A percentile compares a stretch with the other conserved stretches of the same genome.
These are phyloP conservation scores for Cajanus cajan DNA, from an alignment of 306 rosid species.

Conservation along the genomic window DNA sequence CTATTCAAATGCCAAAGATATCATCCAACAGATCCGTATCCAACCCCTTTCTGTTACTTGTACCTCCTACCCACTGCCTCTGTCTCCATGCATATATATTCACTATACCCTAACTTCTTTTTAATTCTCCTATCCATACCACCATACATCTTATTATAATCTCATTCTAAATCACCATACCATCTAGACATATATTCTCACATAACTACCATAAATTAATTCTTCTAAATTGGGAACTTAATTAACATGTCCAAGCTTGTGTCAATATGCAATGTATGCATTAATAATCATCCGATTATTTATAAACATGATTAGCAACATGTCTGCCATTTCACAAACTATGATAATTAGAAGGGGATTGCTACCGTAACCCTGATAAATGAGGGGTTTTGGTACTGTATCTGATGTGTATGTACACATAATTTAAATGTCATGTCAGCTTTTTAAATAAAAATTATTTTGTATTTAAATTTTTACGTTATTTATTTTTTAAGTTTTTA, in stretches of 20 bases:
- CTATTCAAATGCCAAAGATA: conserved; percentile 30
- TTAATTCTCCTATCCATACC: not conserved
- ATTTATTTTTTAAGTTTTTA: no score
- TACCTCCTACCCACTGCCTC: conserved; percentile 41
- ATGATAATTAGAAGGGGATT: no score
- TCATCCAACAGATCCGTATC: conserved; percentile 42
- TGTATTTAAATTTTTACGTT: no score
- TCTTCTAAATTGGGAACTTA: not conserved
- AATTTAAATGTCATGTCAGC: no score
- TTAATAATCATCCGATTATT: not conserved
- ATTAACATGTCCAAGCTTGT: not conserved
- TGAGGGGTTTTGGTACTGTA: no score
- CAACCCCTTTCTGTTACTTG: conserved; percentile 49
- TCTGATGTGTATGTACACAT: no score
- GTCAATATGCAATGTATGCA: conserved; percentile 19
- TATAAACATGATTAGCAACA: no score
- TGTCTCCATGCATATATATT: conserved; percentile 12
- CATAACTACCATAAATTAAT: not conserved
- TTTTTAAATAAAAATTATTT: no score
- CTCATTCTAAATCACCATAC: not conserved
- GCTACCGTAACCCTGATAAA: no score
- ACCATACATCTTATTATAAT: not conserved
- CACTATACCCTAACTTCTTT: no score
- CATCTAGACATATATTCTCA: not conserved
- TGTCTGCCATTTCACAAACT: no score